Evolutionary conservation across 202 grass and related monocot genomes (phyloP).

Genomic region (Carex arenaria): DNA sequence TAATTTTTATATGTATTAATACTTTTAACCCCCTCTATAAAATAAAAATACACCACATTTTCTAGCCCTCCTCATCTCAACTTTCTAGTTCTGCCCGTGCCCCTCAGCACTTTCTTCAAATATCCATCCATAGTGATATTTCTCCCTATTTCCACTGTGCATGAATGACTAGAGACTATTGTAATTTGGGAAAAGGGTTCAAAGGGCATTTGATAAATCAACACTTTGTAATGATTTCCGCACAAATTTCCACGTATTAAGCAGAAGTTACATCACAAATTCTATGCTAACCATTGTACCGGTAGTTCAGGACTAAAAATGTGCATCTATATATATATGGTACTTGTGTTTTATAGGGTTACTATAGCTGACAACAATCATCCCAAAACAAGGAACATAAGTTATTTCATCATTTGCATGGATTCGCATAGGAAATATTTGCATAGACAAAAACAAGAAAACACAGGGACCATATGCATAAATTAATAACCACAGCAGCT

Average conservation of each 20-base stretch:
- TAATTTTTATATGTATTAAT: too few relatives aligned
- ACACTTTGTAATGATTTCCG: neutral
- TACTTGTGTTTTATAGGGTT: neutral
- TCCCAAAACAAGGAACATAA: neutral
- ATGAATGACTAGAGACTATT: neutral
- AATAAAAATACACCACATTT: too few relatives aligned
- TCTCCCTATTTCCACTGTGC: neutral
- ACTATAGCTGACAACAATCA: neutral
- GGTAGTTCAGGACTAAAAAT: neutral
- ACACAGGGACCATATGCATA: neutral
- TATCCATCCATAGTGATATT: neutral
- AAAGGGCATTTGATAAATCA: neutral
- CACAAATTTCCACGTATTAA: neutral
- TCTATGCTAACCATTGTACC: neutral
- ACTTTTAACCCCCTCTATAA: too few relatives aligned
- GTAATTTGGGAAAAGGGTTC: neutral
- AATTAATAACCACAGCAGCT: neutral
- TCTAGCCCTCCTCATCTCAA: too few relatives aligned
- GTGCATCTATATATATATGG: neutral
- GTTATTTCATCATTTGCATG: neutral
- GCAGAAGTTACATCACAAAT: neutral
- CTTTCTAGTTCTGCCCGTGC: neutral
- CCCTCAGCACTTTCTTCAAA: neutral
- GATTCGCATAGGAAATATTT: neutral
- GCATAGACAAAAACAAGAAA: neutral